Evolutionary conservation across 1,139 yeast genomes (phyloP).

Genomic region (Sugiyamaella castrensis): DNA sequence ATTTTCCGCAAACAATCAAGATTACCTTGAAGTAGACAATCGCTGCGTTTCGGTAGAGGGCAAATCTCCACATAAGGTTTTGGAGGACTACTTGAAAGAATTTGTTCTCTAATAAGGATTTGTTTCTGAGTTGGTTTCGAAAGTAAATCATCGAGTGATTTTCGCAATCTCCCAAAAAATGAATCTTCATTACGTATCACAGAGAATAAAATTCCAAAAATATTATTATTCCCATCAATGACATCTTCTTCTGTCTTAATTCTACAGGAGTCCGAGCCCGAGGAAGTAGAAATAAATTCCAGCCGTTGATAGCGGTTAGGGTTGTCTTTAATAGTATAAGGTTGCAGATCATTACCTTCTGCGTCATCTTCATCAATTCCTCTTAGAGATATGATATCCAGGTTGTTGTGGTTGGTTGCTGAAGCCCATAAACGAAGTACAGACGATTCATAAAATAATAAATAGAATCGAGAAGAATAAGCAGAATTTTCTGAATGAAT

Average conservation of each 20-base stretch:
- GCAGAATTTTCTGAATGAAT: constrained; percentile 7
- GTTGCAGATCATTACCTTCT: neutral
- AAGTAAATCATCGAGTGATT: constrained; percentile 20
- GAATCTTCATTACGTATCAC: constrained; percentile 15
- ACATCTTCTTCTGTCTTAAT: too few relatives aligned
- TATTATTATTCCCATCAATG: too few relatives aligned
- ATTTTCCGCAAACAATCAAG: constrained; percentile 31
- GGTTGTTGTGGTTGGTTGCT: neutral
- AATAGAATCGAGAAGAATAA: constrained; percentile 8
- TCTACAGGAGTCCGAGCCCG: too few relatives aligned
- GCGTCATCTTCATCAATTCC: neutral
- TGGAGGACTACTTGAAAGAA: constrained; percentile 12
- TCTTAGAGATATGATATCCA: too few relatives aligned
- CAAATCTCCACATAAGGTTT: constrained; percentile 25
- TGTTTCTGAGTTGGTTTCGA: constrained; percentile 18
- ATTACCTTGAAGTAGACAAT: constrained; percentile 34
- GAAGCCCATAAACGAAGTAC: constrained; percentile 3
- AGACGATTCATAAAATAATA: constrained; percentile 7
- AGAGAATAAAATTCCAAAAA: constrained; percentile 7
- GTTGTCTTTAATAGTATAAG: neutral
- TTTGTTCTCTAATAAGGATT: constrained; percentile 19
- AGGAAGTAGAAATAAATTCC: too few relatives aligned
- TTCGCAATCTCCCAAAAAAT: constrained; percentile 11
- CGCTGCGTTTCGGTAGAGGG: constrained; percentile 19
- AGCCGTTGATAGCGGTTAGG: too few relatives aligned